phyloP scores from a whole-genome alignment of 2,329 filamentous ascomycete genomes.

The Erysiphe pulchra region DNA sequence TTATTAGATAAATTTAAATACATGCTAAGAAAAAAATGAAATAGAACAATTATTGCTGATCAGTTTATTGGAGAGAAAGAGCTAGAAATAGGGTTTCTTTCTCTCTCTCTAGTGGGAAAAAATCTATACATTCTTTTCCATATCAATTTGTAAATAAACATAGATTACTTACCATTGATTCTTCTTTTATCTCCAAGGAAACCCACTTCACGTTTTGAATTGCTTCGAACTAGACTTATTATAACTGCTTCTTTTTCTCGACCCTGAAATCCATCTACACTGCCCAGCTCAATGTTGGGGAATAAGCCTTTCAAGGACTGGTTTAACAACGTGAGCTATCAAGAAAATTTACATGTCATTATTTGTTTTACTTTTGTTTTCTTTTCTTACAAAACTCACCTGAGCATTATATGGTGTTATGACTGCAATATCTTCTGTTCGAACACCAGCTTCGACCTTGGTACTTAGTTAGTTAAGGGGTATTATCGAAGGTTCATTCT shows the following conservation, averaged over 20 bases:
- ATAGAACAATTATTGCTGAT: too few relatives aligned
- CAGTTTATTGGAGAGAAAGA: background rate
- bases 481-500: background rate
- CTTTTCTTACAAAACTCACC: constrained; percentile 18
- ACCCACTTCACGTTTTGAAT: constrained; percentile 63
- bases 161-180: constrained; percentile 44
- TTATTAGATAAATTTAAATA: too few relatives aligned
- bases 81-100: too few relatives aligned
- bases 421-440: constrained; percentile 65
- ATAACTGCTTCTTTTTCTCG: constrained; percentile 91
- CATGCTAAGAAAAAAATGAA: too few relatives aligned
- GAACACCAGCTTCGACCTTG: constrained; percentile 38
- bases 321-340: constrained; percentile 49
- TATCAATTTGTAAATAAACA: too few relatives aligned
- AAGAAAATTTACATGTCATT: background rate
- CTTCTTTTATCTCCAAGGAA: constrained; percentile 81
- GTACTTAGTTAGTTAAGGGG: background rate
- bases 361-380: background rate
- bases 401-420: constrained; percentile 94
- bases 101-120: too few relatives aligned
- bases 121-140: too few relatives aligned
- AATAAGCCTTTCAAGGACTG: constrained; percentile 53
- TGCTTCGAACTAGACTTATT: constrained; percentile 83
- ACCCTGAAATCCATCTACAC: constrained; percentile 91
- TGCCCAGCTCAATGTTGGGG: constrained; percentile 77